Evolutionary conservation across 768 basidiomycete genomes (phyloP), one percentile per base, ranked within the genome.

Genomic region (Serendipita sp.): DNA sequence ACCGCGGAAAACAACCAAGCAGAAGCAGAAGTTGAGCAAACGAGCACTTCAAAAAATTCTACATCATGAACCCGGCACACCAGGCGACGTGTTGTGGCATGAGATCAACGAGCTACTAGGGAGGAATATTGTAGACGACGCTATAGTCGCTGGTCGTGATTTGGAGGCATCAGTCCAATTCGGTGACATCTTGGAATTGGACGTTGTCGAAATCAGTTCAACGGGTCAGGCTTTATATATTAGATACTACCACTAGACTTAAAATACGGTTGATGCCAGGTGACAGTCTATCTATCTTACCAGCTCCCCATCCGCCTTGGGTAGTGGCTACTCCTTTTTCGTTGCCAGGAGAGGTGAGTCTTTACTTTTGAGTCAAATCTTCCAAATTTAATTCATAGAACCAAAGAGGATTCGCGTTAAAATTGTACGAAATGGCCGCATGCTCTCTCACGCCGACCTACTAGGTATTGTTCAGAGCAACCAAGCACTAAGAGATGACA

Each of bases 241-340:
- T 2, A 44, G 6, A 27, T 13, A 45, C 44, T 13, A 16, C n/a
- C 50, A 1, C 3, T 16, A 4, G 1, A 16, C 52, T 2, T 31
- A 70, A 68, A 69, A 44, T 70, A 71, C 50, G 69, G 67, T 13
- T 5, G 64, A 34, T 64, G 3, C 0, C 72, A 89, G 88, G 87
- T 62, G 83, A 85, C 67, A 85, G 84, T 0, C 75, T 91, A 13
- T 87, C 83, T 0, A 69, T 81, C 10, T 77, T 80, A 3, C 76
- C 78, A 8, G 72, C 74, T 0, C 72, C 78, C 3, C 74, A 73
- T 4, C 78, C 78, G 0, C 80, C 84, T 27, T 97, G 95, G 91
- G 86, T 86, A 0, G 76, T 97, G 40, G 77, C 90, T 37, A 81
- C 87, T 0, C 95, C 95, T 0, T 89, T 93, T 67, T 81, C 85